phyloP scores from a whole-genome alignment of 768 basidiomycete species.

The Terana coerulea region DNA sequence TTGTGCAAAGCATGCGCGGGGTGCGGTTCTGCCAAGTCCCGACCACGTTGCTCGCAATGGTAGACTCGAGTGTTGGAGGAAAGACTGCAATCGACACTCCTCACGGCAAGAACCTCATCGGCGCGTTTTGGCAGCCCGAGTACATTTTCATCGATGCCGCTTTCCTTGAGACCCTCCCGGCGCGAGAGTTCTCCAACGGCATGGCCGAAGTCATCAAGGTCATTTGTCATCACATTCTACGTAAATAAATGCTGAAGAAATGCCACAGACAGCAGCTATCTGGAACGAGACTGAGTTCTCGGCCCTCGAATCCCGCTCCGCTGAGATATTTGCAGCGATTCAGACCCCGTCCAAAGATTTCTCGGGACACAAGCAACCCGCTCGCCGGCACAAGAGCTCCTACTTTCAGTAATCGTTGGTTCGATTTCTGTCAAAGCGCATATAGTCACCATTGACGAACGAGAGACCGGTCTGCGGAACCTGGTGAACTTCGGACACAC shows the following conservation, averaged over 20 bases:
- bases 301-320: conserved; percentile 79
- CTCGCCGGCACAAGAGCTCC: conserved; percentile 71
- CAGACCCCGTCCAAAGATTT: conserved; percentile 59
- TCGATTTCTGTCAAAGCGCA: conserved; percentile 95
- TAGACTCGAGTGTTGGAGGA: conserved; percentile 95
- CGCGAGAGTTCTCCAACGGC: conserved; percentile 95
- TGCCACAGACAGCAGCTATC: conserved; percentile 96
- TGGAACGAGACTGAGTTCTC: conserved; percentile 92
- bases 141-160: conserved; percentile 98
- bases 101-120: conserved; percentile 97
- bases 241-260: too few relatives aligned
- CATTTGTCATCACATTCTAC: too few relatives aligned
- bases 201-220: conserved; percentile 99
- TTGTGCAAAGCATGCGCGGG: conserved; percentile 81
- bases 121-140: conserved; percentile 97
- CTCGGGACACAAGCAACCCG: conserved; percentile 63
- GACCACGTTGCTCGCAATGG: conserved; percentile 96
- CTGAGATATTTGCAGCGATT: conserved; percentile 84
- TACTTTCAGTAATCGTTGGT: conserved; percentile 87
- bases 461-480: conserved; percentile 94
- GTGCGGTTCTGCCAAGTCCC: conserved; percentile 95
- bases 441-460: conserved; percentile 95
- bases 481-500: conserved; percentile 99
- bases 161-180: conserved; percentile 89
- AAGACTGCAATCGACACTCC: conserved; percentile 99